Conservation (phyloP, 2,329 filamentous ascomycete species). For the Periglandula ipomoeae region DNA sequence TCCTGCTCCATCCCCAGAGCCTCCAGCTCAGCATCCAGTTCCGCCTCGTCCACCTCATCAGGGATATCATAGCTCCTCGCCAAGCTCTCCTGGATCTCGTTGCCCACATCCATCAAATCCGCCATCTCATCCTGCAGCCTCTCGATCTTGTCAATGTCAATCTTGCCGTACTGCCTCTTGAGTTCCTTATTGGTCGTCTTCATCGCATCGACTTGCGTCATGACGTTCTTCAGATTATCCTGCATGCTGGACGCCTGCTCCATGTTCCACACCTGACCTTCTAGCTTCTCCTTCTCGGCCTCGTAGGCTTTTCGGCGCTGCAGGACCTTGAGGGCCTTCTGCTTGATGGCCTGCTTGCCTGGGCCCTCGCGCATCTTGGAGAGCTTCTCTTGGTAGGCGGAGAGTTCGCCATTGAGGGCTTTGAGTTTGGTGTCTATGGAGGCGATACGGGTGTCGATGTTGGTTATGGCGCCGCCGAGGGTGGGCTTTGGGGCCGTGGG, state of each 20-base stretch:
- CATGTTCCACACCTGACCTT: conserved; percentile 97
- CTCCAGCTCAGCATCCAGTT: conserved; percentile 93
- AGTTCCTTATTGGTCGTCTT: conserved; percentile 93
- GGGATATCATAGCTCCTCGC: conserved; percentile 87
- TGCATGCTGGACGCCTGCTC: conserved; percentile 98
- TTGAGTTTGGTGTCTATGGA: conserved; percentile 91
- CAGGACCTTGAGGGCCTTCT: conserved; percentile 89
- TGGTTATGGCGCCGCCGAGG: conserved; percentile 71
- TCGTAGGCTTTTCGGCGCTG: conserved; percentile 94
- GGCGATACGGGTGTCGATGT: conserved; percentile 76
- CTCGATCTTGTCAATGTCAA: conserved; percentile 97
- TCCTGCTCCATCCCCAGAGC: conserved; percentile 91
- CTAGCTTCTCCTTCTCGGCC: conserved; percentile 83
- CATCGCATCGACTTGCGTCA: conserved; percentile 96
- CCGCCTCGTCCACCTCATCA: conserved; percentile 93
- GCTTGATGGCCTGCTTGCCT: conserved; percentile 83
- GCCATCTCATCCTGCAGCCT: conserved; percentile 98
- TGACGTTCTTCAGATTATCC: conserved; percentile 96
- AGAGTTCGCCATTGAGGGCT: conserved; percentile 81
- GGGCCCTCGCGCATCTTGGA: conserved; percentile 91
- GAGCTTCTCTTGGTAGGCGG: conserved; percentile 79
- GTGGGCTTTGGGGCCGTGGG: conserved; percentile 82
- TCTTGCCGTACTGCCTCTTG: conserved; percentile 89
- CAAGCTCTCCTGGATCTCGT: conserved; percentile 95
- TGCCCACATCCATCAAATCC: conserved; percentile 92